These are phyloP conservation scores for Pseudophaeomoniella oleicola DNA, from an alignment of 2,329 filamentous ascomycete genomes.

Conservation along the genomic window DNA sequence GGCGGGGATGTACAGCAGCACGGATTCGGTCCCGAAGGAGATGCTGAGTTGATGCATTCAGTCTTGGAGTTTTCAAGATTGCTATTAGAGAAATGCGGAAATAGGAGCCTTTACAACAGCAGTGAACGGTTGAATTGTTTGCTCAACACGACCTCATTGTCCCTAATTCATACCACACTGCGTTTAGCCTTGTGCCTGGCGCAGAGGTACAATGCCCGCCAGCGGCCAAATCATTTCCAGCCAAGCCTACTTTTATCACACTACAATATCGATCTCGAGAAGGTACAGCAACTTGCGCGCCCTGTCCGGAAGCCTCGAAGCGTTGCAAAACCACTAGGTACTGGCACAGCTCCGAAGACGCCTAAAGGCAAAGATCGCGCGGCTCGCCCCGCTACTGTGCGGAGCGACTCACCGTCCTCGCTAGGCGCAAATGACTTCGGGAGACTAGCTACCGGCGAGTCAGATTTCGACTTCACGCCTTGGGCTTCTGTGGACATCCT, in stretches of 20 bases:
- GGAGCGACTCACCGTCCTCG: slow-evolving; percentile 19
- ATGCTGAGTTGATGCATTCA: slow-evolving; percentile 63
- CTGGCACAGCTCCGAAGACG: slow-evolving; percentile 35
- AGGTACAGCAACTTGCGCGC: slow-evolving; percentile 66
- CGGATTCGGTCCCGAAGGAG: slow-evolving; percentile 60
- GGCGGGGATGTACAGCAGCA: slow-evolving; percentile 36
- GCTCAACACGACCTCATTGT: slow-evolving; percentile 71
- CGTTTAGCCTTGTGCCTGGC: slow-evolving; percentile 74
- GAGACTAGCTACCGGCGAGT: neutral
- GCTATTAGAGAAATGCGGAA: slow-evolving; percentile 87
- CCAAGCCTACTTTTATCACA: slow-evolving; percentile 67
- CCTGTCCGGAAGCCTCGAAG: slow-evolving; percentile 65
- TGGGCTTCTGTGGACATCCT: neutral
- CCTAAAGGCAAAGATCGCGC: slow-evolving; percentile 67
- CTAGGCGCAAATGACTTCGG: slow-evolving; percentile 62
- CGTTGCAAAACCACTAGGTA: slow-evolving; percentile 33
- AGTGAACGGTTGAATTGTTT: slow-evolving; percentile 80
- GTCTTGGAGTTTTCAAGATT: slow-evolving; percentile 76
- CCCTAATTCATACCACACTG: slow-evolving; percentile 63
- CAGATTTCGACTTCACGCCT: neutral
- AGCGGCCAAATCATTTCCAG: slow-evolving; percentile 54
- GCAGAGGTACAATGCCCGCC: slow-evolving; percentile 81
- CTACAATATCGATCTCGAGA: slow-evolving; percentile 59
- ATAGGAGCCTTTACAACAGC: slow-evolving; percentile 90
- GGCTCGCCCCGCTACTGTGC: slow-evolving; percentile 20